Evolutionary conservation across 73 alveolate genomes (phyloP), one percentile per base, ranked within the genome.

Genomic region (Paraurostyla sp.): DNA sequence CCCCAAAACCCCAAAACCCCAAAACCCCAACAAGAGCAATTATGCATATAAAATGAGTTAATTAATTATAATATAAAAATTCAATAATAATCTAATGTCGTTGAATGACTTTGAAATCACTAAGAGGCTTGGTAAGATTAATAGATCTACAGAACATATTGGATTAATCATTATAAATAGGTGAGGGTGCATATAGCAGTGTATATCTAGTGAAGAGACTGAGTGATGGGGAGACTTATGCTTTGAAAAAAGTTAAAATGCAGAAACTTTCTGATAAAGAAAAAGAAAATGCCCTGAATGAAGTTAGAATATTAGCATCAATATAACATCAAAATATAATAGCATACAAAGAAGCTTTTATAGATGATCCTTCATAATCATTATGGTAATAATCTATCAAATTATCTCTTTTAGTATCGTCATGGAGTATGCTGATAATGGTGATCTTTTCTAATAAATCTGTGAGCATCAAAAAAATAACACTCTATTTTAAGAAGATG

Each of bases 351-450:
- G 91, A 81, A 42, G 91, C 91, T 22, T 81, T 81, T 59, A 81
- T 81, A 23, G 91, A 81, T 57, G 91, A 52, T 6, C 71, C 91
- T 0, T 81, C 91, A 33, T 16, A 56, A 40, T 56, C 83, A 11
- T 41, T 81, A 18, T 81, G 91, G 91, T 81, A 81, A 49, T 15
- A 48, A 30, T 7, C 56, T 9, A 76, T 40, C 30, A 2, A 58
- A 7, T 20, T 27, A n/a, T 9, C 7, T 38, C 18, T 65, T 15
- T 41, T 45, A 80, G 95, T 59, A 90, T 91, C 57, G 92, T 91
- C 0, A 91, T 91, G 90, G 96, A 91, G 52, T 91, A 48, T 45
- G 96, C 96, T 0, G 94, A 91, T 50, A 88, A 82, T 50, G 96
- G 96, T 3, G 96, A 91, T 52, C 65, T 91, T 52, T 91, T 84